phyloP scores from a whole-genome alignment of 2,329 filamentous ascomycete genomes.

The Pseudogymnoascus sp. region DNA sequence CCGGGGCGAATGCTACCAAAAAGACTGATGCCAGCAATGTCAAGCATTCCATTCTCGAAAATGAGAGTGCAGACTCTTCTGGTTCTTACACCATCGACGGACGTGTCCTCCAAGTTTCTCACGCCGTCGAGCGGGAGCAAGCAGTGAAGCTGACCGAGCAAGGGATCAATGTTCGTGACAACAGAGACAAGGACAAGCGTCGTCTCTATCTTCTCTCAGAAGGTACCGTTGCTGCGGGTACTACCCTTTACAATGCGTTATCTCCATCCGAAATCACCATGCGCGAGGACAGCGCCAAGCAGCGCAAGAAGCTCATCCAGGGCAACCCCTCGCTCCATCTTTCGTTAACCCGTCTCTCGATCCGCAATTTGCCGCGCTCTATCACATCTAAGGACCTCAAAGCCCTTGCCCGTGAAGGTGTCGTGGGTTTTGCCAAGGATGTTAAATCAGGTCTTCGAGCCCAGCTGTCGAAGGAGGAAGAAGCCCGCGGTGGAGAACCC shows the following conservation, averaged over 20 bases:
- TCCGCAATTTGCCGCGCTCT: constrained; percentile 82
- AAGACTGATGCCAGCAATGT: constrained; percentile 34
- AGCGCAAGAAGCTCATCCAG: constrained; percentile 84
- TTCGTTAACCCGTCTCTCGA: constrained; percentile 77
- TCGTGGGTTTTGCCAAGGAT: constrained; percentile 88
- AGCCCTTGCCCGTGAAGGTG: constrained; percentile 78
- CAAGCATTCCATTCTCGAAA: constrained; percentile 77
- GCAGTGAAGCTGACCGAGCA: constrained; percentile 67
- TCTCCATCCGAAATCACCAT: constrained; percentile 74
- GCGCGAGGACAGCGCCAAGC: constrained; percentile 76
- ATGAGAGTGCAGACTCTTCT: constrained; percentile 70
- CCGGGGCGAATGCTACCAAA: constrained; percentile 28
- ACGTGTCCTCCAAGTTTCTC: constrained; percentile 73
- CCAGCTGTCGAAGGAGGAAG: constrained; percentile 82
- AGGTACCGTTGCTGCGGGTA: constrained; percentile 70
- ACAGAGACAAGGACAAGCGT: constrained; percentile 76
- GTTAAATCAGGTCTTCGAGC: constrained; percentile 69
- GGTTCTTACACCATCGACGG: constrained; percentile 88
- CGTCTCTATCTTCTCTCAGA: constrained; percentile 81
- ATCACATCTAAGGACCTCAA: constrained; percentile 84
- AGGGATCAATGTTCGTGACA: constrained; percentile 51
- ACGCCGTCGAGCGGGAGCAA: constrained; percentile 75
- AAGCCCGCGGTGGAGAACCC: constrained; percentile 66
- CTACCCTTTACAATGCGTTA: constrained; percentile 67
- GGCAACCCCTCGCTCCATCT: constrained; percentile 83